These are phyloP conservation scores for Limonium bicolor DNA, from an alignment of 148 eudicot species.

Conservation along the genomic window DNA sequence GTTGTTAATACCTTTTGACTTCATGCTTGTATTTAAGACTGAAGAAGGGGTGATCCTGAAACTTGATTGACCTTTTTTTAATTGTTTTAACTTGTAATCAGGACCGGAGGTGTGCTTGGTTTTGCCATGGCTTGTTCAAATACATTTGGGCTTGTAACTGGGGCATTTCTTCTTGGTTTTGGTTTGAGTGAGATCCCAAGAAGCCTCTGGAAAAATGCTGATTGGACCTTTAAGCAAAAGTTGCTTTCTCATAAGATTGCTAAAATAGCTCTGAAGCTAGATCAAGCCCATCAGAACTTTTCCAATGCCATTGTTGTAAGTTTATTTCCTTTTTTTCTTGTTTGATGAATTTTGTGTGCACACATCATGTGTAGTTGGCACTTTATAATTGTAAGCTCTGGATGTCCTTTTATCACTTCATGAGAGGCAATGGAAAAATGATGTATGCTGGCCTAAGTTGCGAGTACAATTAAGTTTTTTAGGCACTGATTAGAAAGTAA, in stretches of 20 bases:
- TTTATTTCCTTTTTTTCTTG: neutral
- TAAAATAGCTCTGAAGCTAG: conserved; percentile 82
- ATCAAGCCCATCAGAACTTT: conserved; percentile 83
- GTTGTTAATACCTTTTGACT: conserved; percentile 3
- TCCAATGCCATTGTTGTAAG: conserved; percentile 94
- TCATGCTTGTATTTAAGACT: conserved; percentile 5
- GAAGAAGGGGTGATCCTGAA: no score
- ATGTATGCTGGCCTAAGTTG: no score
- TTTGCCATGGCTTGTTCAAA: conserved; percentile 97
- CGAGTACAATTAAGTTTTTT: no score
- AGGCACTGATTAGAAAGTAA: no score
- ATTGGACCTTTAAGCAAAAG: conserved; percentile 84
- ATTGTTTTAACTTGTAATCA: conserved; percentile 21
- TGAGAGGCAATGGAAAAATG: no score
- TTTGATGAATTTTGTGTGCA: neutral
- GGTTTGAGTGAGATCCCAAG: conserved; percentile 94
- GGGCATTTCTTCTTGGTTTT: conserved; percentile 97
- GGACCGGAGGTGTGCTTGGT: conserved; percentile 58
- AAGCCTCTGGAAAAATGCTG: conserved; percentile 84
- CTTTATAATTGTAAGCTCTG: no score
- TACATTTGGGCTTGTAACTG: conserved; percentile 97
- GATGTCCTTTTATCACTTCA: no score
- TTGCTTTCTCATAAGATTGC: conserved; percentile 80
- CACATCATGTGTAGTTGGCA: neutral
- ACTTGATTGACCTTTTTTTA: no score